Evolutionary conservation across 805 yeast species (phyloP).

Genomic region (Suhomyces prunicola): DNA sequence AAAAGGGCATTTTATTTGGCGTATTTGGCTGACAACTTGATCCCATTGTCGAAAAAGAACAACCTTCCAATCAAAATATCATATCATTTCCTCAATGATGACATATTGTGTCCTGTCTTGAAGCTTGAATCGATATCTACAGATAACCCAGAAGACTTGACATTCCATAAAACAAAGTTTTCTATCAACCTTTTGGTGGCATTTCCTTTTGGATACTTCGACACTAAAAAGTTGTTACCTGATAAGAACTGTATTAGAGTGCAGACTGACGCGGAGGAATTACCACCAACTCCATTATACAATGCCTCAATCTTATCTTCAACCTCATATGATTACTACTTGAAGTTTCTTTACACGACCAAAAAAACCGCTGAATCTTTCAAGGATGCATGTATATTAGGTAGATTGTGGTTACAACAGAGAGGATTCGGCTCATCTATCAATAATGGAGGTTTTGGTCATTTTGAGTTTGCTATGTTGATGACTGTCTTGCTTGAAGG

Average conservation of each 20-base stretch:
- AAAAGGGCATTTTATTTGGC: conserved; percentile 88
- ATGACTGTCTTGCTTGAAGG: conserved; percentile 83
- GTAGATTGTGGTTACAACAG: conserved; percentile 87
- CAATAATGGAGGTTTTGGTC: conserved; percentile 82
- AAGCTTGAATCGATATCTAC: conserved; percentile 55
- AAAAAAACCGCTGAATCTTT: conserved; percentile 77
- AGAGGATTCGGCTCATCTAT: conserved; percentile 70
- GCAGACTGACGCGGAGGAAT: conserved; percentile 41
- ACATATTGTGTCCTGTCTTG: conserved; percentile 71
- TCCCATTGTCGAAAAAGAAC: conserved; percentile 49
- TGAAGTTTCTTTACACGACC: conserved; percentile 72
- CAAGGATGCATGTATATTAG: conserved; percentile 81
- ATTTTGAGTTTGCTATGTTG: conserved; percentile 79
- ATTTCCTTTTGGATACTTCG: conserved; percentile 68
- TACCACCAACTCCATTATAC: conserved; percentile 82
- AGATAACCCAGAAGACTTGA: conserved; percentile 47
- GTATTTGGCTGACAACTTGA: conserved; percentile 64
- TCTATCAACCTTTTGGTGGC: conserved; percentile 71
- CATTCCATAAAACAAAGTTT: conserved; percentile 64
- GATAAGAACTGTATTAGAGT: conserved; percentile 80
- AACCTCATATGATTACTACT: conserved; percentile 62
- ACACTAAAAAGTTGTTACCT: conserved; percentile 70
- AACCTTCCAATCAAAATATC: conserved; percentile 57
- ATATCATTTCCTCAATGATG: conserved; percentile 73
- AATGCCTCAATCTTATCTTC: conserved; percentile 77